Evolutionary conservation across 441 rosid genomes (phyloP).

Genomic region (Breynia disticha): DNA sequence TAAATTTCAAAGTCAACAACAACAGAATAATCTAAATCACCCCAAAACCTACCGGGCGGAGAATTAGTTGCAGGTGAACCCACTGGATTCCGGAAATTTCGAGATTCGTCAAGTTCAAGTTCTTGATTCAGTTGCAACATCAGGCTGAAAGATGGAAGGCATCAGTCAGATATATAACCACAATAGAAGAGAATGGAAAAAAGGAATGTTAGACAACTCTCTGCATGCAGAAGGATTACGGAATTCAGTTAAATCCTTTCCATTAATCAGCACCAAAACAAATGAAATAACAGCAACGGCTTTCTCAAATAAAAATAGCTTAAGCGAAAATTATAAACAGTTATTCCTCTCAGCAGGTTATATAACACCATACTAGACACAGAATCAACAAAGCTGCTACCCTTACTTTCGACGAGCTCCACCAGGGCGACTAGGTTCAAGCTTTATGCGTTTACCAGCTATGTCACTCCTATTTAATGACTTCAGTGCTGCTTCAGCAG

Average conservation of each 20-base stretch:
- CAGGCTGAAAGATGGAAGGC: constrained; percentile 39
- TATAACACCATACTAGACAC: not conserved
- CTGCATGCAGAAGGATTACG: too few relatives aligned
- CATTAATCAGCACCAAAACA: not conserved
- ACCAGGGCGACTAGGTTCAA: constrained; percentile 99
- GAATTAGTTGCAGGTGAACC: constrained; percentile 83
- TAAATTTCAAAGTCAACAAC: not conserved
- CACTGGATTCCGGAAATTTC: constrained; percentile 49
- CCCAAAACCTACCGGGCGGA: constrained; percentile 64
- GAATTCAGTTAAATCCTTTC: not conserved
- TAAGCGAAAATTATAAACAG: not conserved
- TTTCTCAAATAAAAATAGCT: too few relatives aligned
- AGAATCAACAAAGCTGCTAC: constrained; percentile 30
- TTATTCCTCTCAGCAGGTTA: not conserved
- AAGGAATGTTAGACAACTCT: not conserved
- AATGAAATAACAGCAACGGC: not conserved
- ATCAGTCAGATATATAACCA: not conserved
- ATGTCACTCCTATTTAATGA: constrained; percentile 87
- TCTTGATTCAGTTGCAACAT: constrained; percentile 89
- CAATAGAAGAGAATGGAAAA: not conserved
- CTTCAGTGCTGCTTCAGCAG: constrained; percentile 93
- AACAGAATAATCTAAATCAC: too few relatives aligned
- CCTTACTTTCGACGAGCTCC: constrained; percentile 94
- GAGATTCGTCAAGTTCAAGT: constrained; percentile 74
- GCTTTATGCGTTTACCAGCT: constrained; percentile 95